A percentile compares a stretch with the other conserved stretches of the same genome.
These are phyloP conservation scores for Jackrogersella multiformis DNA, from an alignment of 495 filamentous ascomycete species.

Conservation along the genomic window DNA sequence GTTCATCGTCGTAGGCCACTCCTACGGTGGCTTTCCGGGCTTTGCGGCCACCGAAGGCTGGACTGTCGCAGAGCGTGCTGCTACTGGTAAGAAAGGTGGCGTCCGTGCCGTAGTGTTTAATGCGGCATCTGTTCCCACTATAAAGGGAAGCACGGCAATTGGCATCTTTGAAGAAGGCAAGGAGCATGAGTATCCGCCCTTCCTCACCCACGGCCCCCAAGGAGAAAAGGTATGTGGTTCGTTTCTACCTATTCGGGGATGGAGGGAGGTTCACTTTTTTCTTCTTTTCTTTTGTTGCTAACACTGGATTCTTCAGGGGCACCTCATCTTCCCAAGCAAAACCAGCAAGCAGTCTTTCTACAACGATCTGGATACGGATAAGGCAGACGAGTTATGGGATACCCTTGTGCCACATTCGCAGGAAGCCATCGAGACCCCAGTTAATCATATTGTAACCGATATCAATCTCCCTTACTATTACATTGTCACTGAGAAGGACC, in stretches of 20 bases:
- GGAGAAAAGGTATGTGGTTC: not conserved
- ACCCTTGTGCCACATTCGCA: slow-evolving; percentile 22
- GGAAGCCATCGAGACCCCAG: slow-evolving; percentile 17
- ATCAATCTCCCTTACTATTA: not conserved
- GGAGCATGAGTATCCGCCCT: slow-evolving; percentile 2
- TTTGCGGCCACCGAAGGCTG: slow-evolving; percentile 35
- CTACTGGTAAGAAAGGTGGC: slow-evolving; percentile 45
- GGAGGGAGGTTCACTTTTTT: no score
- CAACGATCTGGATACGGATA: slow-evolving; percentile 18
- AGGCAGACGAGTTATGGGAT: slow-evolving; percentile 23
- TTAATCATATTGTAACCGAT: slow-evolving; percentile 2
- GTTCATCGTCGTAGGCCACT: slow-evolving; percentile 43
- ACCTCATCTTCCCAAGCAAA: slow-evolving; percentile 1
- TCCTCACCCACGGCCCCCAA: not conserved
- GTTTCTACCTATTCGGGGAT: not conserved
- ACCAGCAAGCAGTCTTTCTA: slow-evolving; percentile 29
- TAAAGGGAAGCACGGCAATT: not conserved
- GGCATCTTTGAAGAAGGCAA: not conserved
- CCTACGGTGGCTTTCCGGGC: slow-evolving; percentile 41
- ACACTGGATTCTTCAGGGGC: slow-evolving; percentile 9
- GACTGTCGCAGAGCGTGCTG: slow-evolving; percentile 42
- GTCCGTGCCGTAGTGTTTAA: slow-evolving; percentile 51
- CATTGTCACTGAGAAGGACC: not conserved
- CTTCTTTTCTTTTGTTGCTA: not conserved
- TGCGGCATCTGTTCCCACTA: slow-evolving; percentile 17